Evolutionary conservation across 2,329 filamentous ascomycete species (phyloP).

Genomic region (Claviceps fusiformis): DNA sequence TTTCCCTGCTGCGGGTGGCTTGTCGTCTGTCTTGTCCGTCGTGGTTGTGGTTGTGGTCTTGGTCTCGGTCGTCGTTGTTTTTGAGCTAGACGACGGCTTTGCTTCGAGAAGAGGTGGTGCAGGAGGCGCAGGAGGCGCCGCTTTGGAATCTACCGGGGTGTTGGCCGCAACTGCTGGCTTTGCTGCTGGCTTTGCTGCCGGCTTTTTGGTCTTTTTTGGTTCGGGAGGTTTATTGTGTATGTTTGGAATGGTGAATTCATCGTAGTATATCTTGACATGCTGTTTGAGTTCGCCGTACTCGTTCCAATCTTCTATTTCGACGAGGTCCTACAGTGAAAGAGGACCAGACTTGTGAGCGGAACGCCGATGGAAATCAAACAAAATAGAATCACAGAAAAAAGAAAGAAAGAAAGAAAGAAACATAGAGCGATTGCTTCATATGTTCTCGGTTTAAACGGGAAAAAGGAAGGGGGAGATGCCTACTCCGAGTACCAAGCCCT

Average conservation of each 20-base stretch:
- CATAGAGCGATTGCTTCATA: not conserved
- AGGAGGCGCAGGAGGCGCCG: constrained; percentile 11
- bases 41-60: constrained; percentile 7
- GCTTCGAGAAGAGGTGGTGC: constrained; percentile 9
- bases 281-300: constrained; percentile 92
- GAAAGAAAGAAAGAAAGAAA: not conserved
- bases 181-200: constrained; percentile 7
- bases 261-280: constrained; percentile 58
- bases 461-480: constrained; percentile 16
- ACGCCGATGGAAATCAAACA: not conserved
- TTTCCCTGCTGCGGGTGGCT: constrained; percentile 11
- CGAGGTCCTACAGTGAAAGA: constrained; percentile 53
- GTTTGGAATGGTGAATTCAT: constrained; percentile 45
- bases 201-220: constrained; percentile 16
- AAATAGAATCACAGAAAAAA: too few species aligned
- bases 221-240: constrained; percentile 38
- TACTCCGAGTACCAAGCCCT: constrained; percentile 74
- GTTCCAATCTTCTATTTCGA: constrained; percentile 97
- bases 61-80: constrained; percentile 6
- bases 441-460: not conserved
- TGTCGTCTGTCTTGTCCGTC: constrained; percentile 8
- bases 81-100: constrained; percentile 10
- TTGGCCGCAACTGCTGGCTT: constrained; percentile 13
- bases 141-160: constrained; percentile 6
- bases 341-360: not conserved